Evolutionary conservation across 2,329 filamentous ascomycete species (phyloP).

Genomic region (Escovopsis sp.): DNA sequence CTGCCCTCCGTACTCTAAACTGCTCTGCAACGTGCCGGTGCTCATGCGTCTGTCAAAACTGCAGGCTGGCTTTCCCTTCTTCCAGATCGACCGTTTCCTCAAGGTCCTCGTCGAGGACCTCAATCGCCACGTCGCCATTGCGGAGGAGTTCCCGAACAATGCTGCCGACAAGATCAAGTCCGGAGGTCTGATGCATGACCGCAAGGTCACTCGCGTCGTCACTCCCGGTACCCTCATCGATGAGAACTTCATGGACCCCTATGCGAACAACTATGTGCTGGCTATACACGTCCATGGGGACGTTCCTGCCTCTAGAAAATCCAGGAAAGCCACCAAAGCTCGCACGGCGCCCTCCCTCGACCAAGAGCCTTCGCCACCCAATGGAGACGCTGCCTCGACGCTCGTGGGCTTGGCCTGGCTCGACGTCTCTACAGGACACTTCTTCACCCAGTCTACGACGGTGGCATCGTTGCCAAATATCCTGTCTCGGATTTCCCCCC

Average conservation of each 20-base stretch:
- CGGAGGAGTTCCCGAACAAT: conserved; percentile 77
- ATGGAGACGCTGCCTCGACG: conserved; percentile 2
- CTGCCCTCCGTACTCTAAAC: background rate
- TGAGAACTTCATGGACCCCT: conserved; percentile 92
- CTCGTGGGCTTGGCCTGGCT: conserved; percentile 77
- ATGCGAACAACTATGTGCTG: conserved; percentile 84
- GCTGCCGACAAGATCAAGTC: conserved; percentile 54
- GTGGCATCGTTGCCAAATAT: conserved; percentile 61
- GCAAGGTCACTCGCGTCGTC: conserved; percentile 72
- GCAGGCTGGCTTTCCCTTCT: conserved; percentile 83
- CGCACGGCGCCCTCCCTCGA: background rate
- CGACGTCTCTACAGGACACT: conserved; percentile 88
- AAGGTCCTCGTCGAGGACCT: conserved; percentile 87
- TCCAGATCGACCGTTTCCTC: conserved; percentile 82
- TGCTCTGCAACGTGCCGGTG: background rate
- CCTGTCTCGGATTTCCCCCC: conserved; percentile 67
- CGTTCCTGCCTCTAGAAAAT: background rate
- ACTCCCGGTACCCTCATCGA: conserved; percentile 94
- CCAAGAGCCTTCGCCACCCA: background rate
- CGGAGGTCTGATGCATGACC: conserved; percentile 70
- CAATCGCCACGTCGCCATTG: conserved; percentile 82
- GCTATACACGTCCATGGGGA: conserved; percentile 46
- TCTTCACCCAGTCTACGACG: conserved; percentile 68
- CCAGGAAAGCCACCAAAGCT: background rate
- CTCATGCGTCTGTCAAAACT: conserved; percentile 2